Conservation (phyloP, 1,284 basidiomycete species). For the Phaffia rhodozyma region DNA sequence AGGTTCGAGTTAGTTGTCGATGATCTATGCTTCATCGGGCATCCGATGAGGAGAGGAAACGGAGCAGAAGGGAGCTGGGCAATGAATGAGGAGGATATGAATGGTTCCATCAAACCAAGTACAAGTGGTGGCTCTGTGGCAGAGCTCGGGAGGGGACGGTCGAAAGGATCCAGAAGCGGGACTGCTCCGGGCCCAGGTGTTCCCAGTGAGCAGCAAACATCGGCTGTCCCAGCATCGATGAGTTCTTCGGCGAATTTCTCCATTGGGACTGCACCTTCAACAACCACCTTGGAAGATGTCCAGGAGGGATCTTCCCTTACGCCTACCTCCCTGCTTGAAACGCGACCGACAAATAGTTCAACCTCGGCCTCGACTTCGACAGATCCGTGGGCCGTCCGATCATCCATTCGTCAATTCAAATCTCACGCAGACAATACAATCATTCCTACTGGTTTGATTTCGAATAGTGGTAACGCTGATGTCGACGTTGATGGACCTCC, state of each 20-base stretch:
- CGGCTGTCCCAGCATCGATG: not conserved
- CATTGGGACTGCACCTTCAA: no score
- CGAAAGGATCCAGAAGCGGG: not conserved
- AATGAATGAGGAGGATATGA: constrained; percentile 23
- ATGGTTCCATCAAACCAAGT: constrained; percentile 20
- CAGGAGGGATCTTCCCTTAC: no score
- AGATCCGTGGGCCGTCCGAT: not conserved
- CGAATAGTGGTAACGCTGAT: no score
- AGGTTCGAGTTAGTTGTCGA: constrained; percentile 89
- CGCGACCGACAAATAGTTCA: not conserved
- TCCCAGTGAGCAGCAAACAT: not conserved
- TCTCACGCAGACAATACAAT: no score
- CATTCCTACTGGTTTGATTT: no score
- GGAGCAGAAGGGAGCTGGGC: constrained; percentile 49
- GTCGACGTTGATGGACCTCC: constrained; percentile 26
- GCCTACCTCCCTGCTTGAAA: not conserved
- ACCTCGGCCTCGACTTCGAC: not conserved
- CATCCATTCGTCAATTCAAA: not conserved
- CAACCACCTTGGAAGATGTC: no score
- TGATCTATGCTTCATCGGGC: constrained; percentile 86
- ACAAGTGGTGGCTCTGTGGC: constrained; percentile 19
- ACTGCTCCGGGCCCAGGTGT: not conserved
- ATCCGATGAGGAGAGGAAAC: constrained; percentile 66
- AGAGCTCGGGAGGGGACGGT: constrained; percentile 1
- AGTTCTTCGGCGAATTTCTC: no score